phyloP scores from a whole-genome alignment of 257 asterid genomes.

The Salvia splendens region DNA sequence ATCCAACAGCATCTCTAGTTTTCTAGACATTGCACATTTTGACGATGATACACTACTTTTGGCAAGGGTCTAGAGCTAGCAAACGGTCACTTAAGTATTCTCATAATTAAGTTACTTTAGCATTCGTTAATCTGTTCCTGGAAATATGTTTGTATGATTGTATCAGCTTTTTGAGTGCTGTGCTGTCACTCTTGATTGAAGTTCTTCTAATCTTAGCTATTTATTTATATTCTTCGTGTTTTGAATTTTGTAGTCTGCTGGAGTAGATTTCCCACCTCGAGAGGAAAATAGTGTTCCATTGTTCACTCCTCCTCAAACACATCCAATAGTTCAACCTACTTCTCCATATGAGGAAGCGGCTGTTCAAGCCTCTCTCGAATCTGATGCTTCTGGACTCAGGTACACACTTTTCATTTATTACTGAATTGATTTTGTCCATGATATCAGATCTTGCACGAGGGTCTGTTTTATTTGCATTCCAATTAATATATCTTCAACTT shows the following conservation, averaged over 20 bases:
- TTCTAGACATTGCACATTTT: not conserved
- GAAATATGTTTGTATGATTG: not conserved
- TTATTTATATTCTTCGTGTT: conserved; percentile 19
- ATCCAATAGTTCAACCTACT: conserved; percentile 59
- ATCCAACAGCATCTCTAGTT: not conserved
- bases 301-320: conserved; percentile 94
- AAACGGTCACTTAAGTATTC: not conserved
- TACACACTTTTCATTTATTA: conserved; percentile 25
- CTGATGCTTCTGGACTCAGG: conserved; percentile 96
- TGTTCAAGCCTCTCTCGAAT: conserved; percentile 86
- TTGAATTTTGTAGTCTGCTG: conserved; percentile 61
- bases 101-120: not conserved
- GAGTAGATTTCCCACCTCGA: conserved; percentile 94
- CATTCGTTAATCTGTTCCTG: not conserved
- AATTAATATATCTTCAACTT: not conserved
- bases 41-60: not conserved
- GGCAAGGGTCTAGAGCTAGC: not conserved
- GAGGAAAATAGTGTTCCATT: conserved; percentile 81
- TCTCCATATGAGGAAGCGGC: conserved; percentile 86
- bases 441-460: not conserved
- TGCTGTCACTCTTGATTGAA: not conserved
- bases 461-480: conserved; percentile 10
- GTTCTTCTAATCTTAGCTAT: conserved; percentile 19
- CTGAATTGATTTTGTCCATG: conserved; percentile 6
- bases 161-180: not conserved